Conservation (phyloP, 1,284 basidiomycete genomes). For the Cutaneotrichosporon mucoides region DNA sequence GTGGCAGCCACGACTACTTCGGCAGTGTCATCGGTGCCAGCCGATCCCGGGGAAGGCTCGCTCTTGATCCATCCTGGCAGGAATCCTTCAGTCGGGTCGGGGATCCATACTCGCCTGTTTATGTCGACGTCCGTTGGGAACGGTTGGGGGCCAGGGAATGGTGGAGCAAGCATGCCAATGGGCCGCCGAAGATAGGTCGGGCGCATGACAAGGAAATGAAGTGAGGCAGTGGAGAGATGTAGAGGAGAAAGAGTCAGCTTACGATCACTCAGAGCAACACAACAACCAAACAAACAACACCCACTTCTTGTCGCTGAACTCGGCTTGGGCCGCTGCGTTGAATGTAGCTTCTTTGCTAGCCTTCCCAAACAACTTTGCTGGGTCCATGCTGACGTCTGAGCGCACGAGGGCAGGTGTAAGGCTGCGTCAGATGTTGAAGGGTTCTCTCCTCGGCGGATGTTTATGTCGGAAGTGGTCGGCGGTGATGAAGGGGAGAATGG, state of each 20-base stretch:
- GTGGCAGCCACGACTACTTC: constrained; percentile 45
- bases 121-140: constrained; percentile 4
- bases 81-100: constrained; percentile 43
- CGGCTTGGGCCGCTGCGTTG: constrained; percentile 78
- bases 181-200: neutral
- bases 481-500: neutral
- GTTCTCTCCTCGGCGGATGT: neutral
- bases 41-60: constrained; percentile 26
- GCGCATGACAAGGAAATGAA: neutral
- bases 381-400: constrained; percentile 34
- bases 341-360: constrained; percentile 37
- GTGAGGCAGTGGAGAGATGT: neutral
- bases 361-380: constrained; percentile 29
- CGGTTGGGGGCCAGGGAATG: constrained; percentile 3
- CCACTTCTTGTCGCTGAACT: constrained; percentile 89
- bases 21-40: constrained; percentile 28
- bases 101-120: constrained; percentile 47
- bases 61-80: constrained; percentile 48
- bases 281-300: constrained; percentile 15
- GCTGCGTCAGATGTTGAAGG: neutral
- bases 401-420: constrained; percentile 2
- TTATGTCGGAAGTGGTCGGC: neutral
- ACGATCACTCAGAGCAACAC: constrained; percentile 8
- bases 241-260: constrained; percentile 1
- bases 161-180: constrained; percentile 1